Evolutionary conservation across 2,329 filamentous ascomycete genomes (phyloP).

Genomic region (Colletotrichum sp.): DNA sequence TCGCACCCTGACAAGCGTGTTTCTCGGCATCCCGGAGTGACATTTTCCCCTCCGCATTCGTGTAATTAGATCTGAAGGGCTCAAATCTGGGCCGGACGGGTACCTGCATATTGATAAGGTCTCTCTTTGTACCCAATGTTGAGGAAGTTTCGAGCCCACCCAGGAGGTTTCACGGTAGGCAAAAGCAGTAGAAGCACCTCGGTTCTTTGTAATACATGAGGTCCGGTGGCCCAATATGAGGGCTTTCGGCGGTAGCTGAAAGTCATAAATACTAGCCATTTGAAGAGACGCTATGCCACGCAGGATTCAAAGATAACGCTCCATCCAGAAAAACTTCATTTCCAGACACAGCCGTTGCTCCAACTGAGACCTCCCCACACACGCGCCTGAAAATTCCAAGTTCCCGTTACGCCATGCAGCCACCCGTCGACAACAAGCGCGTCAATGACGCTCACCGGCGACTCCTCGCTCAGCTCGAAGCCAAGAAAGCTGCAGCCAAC

Average conservation of each 20-base stretch:
- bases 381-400: background rate
- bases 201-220: background rate
- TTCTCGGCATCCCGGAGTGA: background rate
- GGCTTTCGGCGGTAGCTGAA: background rate
- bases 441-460: background rate
- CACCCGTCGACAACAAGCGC: background rate
- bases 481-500: background rate
- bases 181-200: background rate
- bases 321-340: background rate
- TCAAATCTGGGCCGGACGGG: background rate
- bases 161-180: background rate
- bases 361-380: background rate
- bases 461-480: background rate
- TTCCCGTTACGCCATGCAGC: background rate
- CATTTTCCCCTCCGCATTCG: background rate
- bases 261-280: background rate
- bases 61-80: background rate
- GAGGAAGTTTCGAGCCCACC: background rate
- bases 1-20: background rate
- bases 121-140: background rate
- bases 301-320: background rate
- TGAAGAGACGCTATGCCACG: background rate
- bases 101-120: background rate
- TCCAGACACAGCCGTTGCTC: background rate
- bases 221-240: background rate